Conservation (phyloP, 768 basidiomycete genomes). For the Hericium coralloides region DNA sequence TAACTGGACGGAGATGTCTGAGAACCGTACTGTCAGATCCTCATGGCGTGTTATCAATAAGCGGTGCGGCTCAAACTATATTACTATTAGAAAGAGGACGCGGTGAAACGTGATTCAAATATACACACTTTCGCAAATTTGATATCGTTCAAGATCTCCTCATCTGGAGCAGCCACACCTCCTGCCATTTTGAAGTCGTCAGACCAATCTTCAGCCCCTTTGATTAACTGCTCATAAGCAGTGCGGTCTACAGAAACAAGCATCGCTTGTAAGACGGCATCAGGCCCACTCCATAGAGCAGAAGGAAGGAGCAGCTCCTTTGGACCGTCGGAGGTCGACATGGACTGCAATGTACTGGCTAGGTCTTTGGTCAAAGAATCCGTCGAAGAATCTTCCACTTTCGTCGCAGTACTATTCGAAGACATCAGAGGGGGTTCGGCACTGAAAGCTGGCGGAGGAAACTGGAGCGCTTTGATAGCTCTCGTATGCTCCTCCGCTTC, state of each 20-base stretch:
- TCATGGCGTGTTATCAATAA: slow-evolving; percentile 55
- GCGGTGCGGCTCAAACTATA: slow-evolving; percentile 52
- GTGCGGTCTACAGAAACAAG: slow-evolving; percentile 41
- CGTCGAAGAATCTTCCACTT: neutral
- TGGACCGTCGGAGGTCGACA: slow-evolving; percentile 32
- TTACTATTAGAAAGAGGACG: neutral
- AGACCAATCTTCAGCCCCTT: slow-evolving; percentile 9
- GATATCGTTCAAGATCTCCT: slow-evolving; percentile 38
- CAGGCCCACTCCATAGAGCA: slow-evolving; percentile 27
- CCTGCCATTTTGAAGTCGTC: slow-evolving; percentile 31
- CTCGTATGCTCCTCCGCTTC: slow-evolving; percentile 41
- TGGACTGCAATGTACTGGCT: slow-evolving; percentile 30
- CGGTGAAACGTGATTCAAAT: neutral
- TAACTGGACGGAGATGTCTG: slow-evolving; percentile 66
- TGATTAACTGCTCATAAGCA: slow-evolving; percentile 34
- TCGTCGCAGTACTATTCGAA: neutral
- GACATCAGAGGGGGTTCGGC: neutral
- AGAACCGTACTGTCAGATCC: slow-evolving; percentile 61
- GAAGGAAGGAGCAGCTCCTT: slow-evolving; percentile 26
- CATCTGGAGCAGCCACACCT: slow-evolving; percentile 45
- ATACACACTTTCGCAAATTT: slow-evolving; percentile 46
- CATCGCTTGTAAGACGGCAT: slow-evolving; percentile 32
- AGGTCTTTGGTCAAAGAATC: slow-evolving; percentile 28
- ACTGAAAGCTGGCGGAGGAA: slow-evolving; percentile 49
- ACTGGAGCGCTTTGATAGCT: slow-evolving; percentile 53